Conservation (phyloP, 345 rosid genomes). For the Aquilaria malaccensis region DNA sequence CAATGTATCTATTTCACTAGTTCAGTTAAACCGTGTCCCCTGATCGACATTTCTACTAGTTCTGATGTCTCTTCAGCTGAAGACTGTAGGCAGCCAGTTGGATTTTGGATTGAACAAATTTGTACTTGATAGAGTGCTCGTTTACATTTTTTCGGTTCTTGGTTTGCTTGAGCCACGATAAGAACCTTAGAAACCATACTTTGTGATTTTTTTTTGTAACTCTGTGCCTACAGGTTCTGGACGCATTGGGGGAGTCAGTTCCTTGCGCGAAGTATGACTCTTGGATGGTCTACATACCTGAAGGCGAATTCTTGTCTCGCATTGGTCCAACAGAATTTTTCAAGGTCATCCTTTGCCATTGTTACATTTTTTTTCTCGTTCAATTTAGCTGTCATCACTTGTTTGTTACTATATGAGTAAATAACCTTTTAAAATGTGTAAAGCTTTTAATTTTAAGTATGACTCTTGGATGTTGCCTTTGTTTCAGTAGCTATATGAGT, state of each 20-base stretch:
- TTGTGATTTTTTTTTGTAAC: background rate
- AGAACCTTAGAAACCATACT: too few species aligned
- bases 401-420: background rate
- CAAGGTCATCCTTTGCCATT: conserved; percentile 42
- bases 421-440: too few species aligned
- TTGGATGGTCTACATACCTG: conserved; percentile 95
- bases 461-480: background rate
- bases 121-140: background rate
- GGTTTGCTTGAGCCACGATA: too few species aligned
- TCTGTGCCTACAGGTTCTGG: conserved; percentile 54
- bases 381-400: background rate
- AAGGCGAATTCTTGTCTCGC: conserved; percentile 83
- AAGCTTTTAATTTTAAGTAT: background rate
- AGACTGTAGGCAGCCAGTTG: too few species aligned
- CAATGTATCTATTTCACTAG: background rate
- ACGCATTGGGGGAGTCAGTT: conserved; percentile 84
- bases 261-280: conserved; percentile 83
- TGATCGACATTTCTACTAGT: background rate
- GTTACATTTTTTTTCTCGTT: background rate
- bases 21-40: background rate
- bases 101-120: background rate
- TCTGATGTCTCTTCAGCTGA: background rate
- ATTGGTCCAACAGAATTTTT: conserved; percentile 90
- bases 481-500: background rate
- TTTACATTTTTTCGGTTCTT: too few species aligned